Evolutionary conservation across 139 green algal species (phyloP).

Genomic region (Chlamydomonas incerta): DNA sequence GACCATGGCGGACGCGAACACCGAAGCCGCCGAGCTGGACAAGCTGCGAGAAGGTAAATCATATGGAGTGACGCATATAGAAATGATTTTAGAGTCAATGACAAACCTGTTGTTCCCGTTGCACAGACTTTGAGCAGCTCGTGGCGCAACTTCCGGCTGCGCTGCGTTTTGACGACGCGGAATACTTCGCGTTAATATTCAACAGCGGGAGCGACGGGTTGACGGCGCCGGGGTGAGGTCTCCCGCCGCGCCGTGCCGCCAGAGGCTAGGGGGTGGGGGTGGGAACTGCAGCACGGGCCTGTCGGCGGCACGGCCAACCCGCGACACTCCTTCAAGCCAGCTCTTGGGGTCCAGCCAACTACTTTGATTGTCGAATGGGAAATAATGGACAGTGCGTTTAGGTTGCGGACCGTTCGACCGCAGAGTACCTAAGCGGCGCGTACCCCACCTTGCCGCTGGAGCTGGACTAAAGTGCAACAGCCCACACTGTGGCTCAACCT

Average conservation of each 20-base stretch:
- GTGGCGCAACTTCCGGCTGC: not conserved
- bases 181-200: constrained; percentile 19
- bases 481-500: no score
- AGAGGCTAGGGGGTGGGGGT: not conserved
- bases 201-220: not conserved
- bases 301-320: not conserved
- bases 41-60: constrained; percentile 21
- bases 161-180: not conserved
- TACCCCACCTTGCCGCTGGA: no score
- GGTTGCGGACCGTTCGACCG: no score
- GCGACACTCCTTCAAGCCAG: not conserved
- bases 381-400: no score
- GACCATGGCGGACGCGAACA: not conserved
- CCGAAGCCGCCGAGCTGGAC: not conserved
- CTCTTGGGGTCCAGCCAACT: no score
- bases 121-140: not conserved
- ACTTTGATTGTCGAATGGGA: no score
- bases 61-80: not conserved
- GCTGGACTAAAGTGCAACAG: no score
- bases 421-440: no score
- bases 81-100: not conserved
- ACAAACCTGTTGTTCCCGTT: not conserved
- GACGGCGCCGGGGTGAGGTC: no score
- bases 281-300: not conserved
- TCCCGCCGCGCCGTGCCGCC: no score